These are phyloP conservation scores for Rubia tinctorum DNA, from an alignment of 305 asterid species.

Conservation along the genomic window DNA sequence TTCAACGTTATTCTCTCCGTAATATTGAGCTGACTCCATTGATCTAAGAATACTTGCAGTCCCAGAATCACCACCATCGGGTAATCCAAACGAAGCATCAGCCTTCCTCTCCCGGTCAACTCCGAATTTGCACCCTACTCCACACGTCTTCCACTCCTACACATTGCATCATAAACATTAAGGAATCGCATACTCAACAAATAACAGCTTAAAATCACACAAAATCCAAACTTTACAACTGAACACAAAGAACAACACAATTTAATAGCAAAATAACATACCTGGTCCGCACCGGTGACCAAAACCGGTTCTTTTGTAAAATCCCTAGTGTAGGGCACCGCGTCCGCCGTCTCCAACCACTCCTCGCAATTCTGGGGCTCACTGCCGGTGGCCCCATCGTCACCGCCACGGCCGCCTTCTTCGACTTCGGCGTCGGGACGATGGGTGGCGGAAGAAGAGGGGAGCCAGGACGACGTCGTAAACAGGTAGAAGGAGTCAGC, in stretches of 20 bases:
- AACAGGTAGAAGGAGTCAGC: conserved; percentile 77
- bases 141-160: conserved; percentile 71
- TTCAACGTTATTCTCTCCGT: conserved; percentile 61
- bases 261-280: conserved; percentile 12
- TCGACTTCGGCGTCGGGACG: neutral
- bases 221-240: neutral
- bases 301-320: conserved; percentile 56
- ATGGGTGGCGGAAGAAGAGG: neutral
- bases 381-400: conserved; percentile 5
- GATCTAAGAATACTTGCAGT: conserved; percentile 61
- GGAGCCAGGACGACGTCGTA: conserved; percentile 33
- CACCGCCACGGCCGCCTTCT: conserved; percentile 17
- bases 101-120: conserved; percentile 34
- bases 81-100: conserved; percentile 72
- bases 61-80: conserved; percentile 35
- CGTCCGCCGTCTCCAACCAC: conserved; percentile 82
- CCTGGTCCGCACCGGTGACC: conserved; percentile 62
- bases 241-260: neutral
- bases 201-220: neutral
- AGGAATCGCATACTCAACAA: neutral
- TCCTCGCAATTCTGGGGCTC: conserved; percentile 39
- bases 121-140: conserved; percentile 78
- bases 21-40: conserved; percentile 87
- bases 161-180: conserved; percentile 15
- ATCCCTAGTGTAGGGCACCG: conserved; percentile 68